A percentile compares a stretch with the other conserved stretches of the same genome.
Evolutionary conservation across 495 filamentous ascomycete species (phyloP).

Genomic region (Ramalina peruviana): DNA sequence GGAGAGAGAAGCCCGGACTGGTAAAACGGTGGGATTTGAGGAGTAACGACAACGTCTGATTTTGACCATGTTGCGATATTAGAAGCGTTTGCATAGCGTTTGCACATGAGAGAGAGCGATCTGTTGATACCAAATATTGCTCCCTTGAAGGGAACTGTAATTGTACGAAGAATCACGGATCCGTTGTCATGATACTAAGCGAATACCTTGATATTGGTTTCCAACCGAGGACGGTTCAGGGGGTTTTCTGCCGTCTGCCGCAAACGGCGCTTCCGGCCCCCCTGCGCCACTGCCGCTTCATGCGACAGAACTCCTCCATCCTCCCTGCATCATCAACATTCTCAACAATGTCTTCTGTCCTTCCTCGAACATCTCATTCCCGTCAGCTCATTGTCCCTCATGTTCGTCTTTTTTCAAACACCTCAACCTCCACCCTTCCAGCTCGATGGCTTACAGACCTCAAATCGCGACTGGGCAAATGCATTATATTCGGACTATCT

Average conservation of each 20-base stretch:
- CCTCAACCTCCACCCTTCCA: constrained; percentile 6
- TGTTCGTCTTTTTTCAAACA: neutral
- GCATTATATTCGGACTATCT: constrained; percentile 65
- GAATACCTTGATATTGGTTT: no score
- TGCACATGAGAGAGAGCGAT: no score
- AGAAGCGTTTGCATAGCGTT: no score
- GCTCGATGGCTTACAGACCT: constrained; percentile 66
- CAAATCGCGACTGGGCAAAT: constrained; percentile 62
- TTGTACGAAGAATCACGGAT: neutral
- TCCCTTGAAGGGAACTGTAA: neutral
- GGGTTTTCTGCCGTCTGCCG: neutral
- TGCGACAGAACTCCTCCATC: constrained; percentile 7
- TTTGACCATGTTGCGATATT: no score
- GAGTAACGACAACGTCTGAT: neutral
- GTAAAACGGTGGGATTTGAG: constrained; percentile 14
- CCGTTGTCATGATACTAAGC: no score
- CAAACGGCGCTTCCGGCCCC: neutral
- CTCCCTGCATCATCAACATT: neutral
- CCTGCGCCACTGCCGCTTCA: neutral
- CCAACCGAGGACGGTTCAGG: no score
- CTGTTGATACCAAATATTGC: no score
- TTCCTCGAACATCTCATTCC: neutral
- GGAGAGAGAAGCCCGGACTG: constrained; percentile 27
- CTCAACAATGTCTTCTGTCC: neutral
- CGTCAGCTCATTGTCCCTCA: no score